Evolutionary conservation across 768 basidiomycete genomes (phyloP).

Genomic region (Fibroporia radiculosa): DNA sequence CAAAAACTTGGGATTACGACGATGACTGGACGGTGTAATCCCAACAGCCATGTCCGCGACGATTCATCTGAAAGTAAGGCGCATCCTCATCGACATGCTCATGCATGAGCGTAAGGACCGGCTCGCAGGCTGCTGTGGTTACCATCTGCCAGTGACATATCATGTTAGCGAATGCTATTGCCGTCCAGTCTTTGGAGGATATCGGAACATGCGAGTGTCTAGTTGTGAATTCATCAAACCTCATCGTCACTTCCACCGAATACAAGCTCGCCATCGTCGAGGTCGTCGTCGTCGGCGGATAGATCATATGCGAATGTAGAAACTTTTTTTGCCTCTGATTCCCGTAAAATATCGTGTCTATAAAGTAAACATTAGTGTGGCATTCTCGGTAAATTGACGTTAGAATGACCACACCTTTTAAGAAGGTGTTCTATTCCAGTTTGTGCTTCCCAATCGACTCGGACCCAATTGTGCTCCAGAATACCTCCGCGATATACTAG

Average conservation of each 20-base stretch:
- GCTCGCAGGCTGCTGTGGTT: too few species aligned
- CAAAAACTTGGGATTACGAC: too few species aligned
- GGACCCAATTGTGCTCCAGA: conserved; percentile 83
- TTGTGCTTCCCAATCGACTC: conserved; percentile 78
- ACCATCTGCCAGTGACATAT: too few species aligned
- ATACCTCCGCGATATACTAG: conserved; percentile 74
- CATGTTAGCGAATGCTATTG: too few species aligned
- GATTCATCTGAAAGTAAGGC: too few species aligned
- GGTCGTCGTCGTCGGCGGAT: conserved; percentile 31
- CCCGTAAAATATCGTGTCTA: conserved; percentile 37
- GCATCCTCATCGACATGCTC: too few species aligned
- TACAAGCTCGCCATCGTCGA: conserved; percentile 29
- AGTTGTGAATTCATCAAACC: conserved; percentile 7
- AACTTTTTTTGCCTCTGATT: conserved; percentile 25
- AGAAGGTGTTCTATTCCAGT: conserved; percentile 66
- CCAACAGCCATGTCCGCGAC: too few species aligned
- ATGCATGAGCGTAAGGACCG: too few species aligned
- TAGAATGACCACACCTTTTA: conserved; percentile 46
- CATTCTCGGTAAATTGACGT: too few species aligned
- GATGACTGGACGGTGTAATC: too few species aligned
- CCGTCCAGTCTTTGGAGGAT: too few species aligned
- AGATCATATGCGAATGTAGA: conserved; percentile 33
- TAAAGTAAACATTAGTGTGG: not conserved
- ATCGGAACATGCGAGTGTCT: too few species aligned
- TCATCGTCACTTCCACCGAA: conserved; percentile 24